Evolutionary conservation across 345 rosid species (phyloP).

Genomic region (Citrus sp.): DNA sequence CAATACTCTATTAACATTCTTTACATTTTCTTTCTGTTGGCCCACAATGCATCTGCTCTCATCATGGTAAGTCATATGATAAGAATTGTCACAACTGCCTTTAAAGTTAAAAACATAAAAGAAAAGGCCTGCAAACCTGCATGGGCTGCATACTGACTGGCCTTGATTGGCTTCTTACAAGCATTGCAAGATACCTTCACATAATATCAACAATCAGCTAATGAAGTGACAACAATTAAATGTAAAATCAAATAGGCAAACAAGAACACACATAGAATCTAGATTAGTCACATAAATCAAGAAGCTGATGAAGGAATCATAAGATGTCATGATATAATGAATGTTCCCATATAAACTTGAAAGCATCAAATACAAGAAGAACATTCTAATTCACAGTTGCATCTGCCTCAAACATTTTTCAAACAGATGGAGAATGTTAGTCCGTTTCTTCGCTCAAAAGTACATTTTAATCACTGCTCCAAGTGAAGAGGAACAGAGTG

Average conservation of each 20-base stretch:
- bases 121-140: constrained; percentile 45
- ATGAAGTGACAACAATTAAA: neutral
- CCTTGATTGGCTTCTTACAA: constrained; percentile 70
- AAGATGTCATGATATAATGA: neutral
- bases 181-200: constrained; percentile 64
- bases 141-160: constrained; percentile 63
- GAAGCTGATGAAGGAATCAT: neutral
- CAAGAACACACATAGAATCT: neutral
- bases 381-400: neutral
- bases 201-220: constrained; percentile 16
- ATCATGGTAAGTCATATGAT: neutral
- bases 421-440: neutral
- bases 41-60: neutral
- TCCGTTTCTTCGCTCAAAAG: neutral
- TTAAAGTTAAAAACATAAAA: neutral
- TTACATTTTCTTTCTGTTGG: neutral
- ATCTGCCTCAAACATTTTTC: neutral
- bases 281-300: neutral
- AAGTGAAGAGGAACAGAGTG: neutral
- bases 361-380: neutral
- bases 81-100: neutral
- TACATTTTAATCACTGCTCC: neutral
- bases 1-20: neutral
- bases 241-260: neutral
- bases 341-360: neutral